Conservation (phyloP, 1,284 basidiomycete genomes). For the Austropuccinia psidii region DNA sequence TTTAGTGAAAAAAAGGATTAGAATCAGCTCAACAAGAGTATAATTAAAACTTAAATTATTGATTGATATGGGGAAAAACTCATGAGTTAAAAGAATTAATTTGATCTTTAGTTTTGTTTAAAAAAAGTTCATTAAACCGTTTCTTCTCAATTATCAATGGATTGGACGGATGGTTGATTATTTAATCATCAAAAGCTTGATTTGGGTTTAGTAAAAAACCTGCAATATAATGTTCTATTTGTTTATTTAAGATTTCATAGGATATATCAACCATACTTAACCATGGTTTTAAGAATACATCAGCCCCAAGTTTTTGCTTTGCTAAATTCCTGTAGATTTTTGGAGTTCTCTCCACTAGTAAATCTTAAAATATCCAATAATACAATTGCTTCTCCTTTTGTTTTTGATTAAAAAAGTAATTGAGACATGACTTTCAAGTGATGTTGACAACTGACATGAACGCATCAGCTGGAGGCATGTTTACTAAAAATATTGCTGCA, state of each 20-base stretch:
- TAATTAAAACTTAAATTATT: not conserved
- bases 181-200: too few relatives aligned
- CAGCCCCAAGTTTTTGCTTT: constrained; percentile 73
- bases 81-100: constrained; percentile 31
- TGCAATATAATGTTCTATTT: too few relatives aligned
- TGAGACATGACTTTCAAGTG: constrained; percentile 71
- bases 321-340: constrained; percentile 95
- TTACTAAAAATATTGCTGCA: constrained; percentile 81
- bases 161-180: constrained; percentile 25
- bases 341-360: constrained; percentile 86
- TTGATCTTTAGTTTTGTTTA: constrained; percentile 14
- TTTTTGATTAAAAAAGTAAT: constrained; percentile 70
- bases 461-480: constrained; percentile 64
- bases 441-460: constrained; percentile 84
- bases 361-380: constrained; percentile 74
- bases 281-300: constrained; percentile 66
- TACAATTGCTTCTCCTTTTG: constrained; percentile 68
- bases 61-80: not conserved
- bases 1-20: too few relatives aligned
- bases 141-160: constrained; percentile 12
- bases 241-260: too few relatives aligned
- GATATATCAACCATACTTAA: too few relatives aligned
- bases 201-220: too few relatives aligned
- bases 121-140: constrained; percentile 29
- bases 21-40: not conserved